Evolutionary conservation across 208 protist genomes (phyloP).

Genomic region (Balamuthia mandrillaris): DNA sequence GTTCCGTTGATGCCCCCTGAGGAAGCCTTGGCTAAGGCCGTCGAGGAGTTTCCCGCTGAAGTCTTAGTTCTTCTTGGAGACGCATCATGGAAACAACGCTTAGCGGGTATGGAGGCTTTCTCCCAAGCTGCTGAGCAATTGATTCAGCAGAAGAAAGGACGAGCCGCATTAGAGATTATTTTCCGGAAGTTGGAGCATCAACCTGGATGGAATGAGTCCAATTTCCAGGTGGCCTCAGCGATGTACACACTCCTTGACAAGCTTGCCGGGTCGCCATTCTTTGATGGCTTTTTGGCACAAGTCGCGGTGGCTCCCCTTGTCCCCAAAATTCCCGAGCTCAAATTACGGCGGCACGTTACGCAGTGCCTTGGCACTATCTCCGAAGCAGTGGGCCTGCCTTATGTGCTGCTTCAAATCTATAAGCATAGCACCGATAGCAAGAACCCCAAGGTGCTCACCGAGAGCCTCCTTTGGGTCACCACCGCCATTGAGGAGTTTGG

Average conservation of each 20-base stretch:
- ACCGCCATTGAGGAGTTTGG: slow-evolving; percentile 35
- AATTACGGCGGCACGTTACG: slow-evolving; percentile 8
- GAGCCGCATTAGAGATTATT: neutral
- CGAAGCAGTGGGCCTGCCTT: slow-evolving; percentile 30
- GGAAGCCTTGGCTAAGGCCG: slow-evolving; percentile 23
- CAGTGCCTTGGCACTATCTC: neutral
- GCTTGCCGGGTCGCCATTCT: neutral
- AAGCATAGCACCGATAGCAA: slow-evolving; percentile 22
- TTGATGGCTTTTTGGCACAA: neutral
- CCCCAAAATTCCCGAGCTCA: slow-evolving; percentile 56
- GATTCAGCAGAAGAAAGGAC: slow-evolving; percentile 6
- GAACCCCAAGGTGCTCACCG: slow-evolving; percentile 34
- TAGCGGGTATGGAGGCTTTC: neutral
- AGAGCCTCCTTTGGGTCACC: slow-evolving; percentile 4
- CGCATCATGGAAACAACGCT: neutral
- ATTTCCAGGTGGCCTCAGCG: neutral
- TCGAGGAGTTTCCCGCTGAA: neutral
- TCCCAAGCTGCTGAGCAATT: neutral
- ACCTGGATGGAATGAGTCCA: slow-evolving; percentile 28
- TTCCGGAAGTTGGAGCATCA: slow-evolving; percentile 6
- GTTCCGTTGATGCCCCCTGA: neutral
- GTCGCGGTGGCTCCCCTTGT: neutral
- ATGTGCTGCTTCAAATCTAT: slow-evolving; percentile 28
- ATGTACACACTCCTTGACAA: neutral
- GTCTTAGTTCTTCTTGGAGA: neutral